Evolutionary conservation across 2,329 filamentous ascomycete species (phyloP).

Genomic region (Pyricularia sp.): DNA sequence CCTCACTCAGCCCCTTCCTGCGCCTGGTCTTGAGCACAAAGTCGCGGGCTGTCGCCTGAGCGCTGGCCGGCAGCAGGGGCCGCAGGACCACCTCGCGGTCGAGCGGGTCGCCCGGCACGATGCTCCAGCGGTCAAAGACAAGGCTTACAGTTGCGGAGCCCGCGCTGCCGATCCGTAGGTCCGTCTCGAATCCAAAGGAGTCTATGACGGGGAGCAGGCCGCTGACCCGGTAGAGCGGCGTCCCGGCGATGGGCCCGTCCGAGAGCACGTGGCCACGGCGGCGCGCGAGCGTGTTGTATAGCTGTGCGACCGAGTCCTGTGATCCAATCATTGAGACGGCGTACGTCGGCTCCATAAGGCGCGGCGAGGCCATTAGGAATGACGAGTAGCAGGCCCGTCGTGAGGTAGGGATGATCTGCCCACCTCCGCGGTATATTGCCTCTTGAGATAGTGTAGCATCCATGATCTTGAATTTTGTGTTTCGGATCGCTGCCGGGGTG

Average conservation of each 20-base stretch:
- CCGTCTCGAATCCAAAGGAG: slow-evolving; percentile 95
- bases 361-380: slow-evolving; percentile 92
- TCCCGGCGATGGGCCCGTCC: slow-evolving; percentile 91
- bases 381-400: slow-evolving; percentile 89
- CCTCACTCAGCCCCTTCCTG: slow-evolving; percentile 89
- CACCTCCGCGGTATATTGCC: slow-evolving; percentile 89
- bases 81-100: slow-evolving; percentile 76
- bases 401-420: slow-evolving; percentile 94
- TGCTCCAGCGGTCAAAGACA: slow-evolving; percentile 92
- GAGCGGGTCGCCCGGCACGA: slow-evolving; percentile 90
- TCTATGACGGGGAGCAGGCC: slow-evolving; percentile 94
- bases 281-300: slow-evolving; percentile 87
- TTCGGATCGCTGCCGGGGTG: slow-evolving; percentile 65
- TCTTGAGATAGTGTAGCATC: slow-evolving; percentile 80
- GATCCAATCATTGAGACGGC: slow-evolving; percentile 87
- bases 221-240: slow-evolving; percentile 83
- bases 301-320: slow-evolving; percentile 74
- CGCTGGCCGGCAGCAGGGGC: slow-evolving; percentile 77
- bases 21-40: slow-evolving; percentile 94
- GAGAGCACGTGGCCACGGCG: slow-evolving; percentile 86
- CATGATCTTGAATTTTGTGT: slow-evolving; percentile 94
- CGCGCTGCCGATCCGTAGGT: slow-evolving; percentile 91
- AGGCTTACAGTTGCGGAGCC: slow-evolving; percentile 84
- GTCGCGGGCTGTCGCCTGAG: slow-evolving; percentile 84
- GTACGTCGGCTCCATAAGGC: slow-evolving; percentile 95